Conservation (phyloP, 2,329 filamentous ascomycete genomes). For the Fusarium keratoplasticum region DNA sequence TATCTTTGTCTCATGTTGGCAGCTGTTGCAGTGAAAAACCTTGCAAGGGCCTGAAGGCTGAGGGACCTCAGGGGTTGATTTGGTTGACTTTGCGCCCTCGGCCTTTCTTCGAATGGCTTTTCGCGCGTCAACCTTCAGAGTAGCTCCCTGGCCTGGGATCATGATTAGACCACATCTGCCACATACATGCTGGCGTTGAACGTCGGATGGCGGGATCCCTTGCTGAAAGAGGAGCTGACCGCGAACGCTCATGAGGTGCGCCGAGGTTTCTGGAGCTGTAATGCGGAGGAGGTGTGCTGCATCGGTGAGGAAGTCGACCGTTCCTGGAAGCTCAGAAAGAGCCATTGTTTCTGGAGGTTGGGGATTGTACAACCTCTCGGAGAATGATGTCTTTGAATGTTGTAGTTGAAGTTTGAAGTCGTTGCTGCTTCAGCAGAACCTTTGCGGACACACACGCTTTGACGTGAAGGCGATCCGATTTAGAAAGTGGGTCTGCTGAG, state of each 20-base stretch:
- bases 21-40: conserved; percentile 58
- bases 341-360: conserved; percentile 23
- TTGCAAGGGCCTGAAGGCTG: conserved; percentile 50
- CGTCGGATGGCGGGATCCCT: conserved; percentile 57
- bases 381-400: neutral
- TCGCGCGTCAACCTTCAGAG: conserved; percentile 52
- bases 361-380: neutral
- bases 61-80: conserved; percentile 1
- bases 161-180: conserved; percentile 71
- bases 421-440: conserved; percentile 18
- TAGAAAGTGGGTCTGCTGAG: conserved; percentile 8
- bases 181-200: conserved; percentile 67
- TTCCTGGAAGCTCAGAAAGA: conserved; percentile 39
- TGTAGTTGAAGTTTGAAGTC: conserved; percentile 1
- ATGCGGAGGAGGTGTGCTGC: conserved; percentile 68
- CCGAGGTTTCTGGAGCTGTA: conserved; percentile 67
- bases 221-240: conserved; percentile 62
- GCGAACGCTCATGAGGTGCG: conserved; percentile 68
- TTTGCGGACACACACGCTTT: conserved; percentile 15
- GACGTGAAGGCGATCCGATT: neutral
- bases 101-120: conserved; percentile 17
- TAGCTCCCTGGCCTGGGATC: conserved; percentile 61
- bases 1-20: conserved; percentile 57
- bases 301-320: conserved; percentile 64
- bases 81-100: conserved; percentile 11